Evolutionary conservation across 2,329 filamentous ascomycete genomes (phyloP), one percentile per base, ranked within the genome.

Genomic region (Tympanopsis confertula): DNA sequence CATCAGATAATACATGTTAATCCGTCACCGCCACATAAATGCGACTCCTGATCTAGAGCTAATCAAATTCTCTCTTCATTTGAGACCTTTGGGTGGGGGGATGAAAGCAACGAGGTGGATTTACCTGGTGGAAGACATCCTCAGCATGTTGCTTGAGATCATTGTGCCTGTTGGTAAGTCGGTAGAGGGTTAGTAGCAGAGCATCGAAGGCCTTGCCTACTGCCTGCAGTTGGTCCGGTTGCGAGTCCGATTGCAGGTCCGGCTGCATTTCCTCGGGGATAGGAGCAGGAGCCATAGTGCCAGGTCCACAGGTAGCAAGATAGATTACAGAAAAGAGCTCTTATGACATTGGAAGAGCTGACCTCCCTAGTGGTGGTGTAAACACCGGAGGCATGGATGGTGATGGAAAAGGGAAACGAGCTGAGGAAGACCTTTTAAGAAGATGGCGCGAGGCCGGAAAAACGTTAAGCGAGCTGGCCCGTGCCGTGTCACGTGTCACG

Each of bases 1-100:
- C 30, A 33, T 33, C 30, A 33, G 30, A 33, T 33, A 33, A 33
- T 33, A 33, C 30, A 33, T 33, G 30, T 15, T 33, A 13, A 33
- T 10, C 10, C 7, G 30, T 33, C 30, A 33, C 15, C 15, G 30
- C 30, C 30, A 15, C 30, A 33, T 13, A 33, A 10, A 33, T n/a
- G 30, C 30, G 30, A 17, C 30, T 33, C 30, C 24, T 10, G 30
- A 10, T 33, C 30, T 33, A 33, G 30, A 33, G 30, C 30, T 33
- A 33, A 33, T 10, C 24, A 28, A 10, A 10, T 33, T 33, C 17
- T 33, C 30, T 33, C 30, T 7, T 33, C 30, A 10, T 33, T 33
- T 33, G 30, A 33, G 30, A 33, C 30, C 10, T 10, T n/a, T 12
- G 30, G 30, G 30, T 10, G 7, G 30, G 30, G 30, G 10, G 15